A percentile compares a stretch with the other conserved stretches of the same genome.
phyloP scores from a whole-genome alignment of 2,329 filamentous ascomycete genomes.

The Colletotrichum neosansevieriae region DNA sequence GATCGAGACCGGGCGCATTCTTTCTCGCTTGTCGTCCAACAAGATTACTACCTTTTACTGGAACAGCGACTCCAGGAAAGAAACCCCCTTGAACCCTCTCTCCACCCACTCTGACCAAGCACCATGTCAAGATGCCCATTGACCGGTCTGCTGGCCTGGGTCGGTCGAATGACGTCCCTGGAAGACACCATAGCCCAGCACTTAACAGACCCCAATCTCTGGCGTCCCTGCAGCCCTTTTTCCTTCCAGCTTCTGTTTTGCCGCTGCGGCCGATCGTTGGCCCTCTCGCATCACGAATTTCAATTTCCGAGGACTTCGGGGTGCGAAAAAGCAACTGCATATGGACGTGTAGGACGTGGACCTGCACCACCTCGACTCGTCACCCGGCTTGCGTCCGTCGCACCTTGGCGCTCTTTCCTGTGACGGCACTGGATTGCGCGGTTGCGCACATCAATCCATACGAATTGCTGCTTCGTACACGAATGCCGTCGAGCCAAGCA shows the following conservation, averaged over 20 bases:
- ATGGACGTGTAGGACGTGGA: conserved; percentile 10
- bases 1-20: conserved; percentile 18
- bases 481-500: not conserved
- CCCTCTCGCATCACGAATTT: not conserved
- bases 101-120: conserved; percentile 15
- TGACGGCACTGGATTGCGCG: conserved; percentile 36
- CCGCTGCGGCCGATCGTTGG: conserved; percentile 10
- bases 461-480: not conserved
- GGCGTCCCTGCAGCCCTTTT: not conserved
- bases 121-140: conserved; percentile 4
- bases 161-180: conserved; percentile 30
- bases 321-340: conserved; percentile 8
- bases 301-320: not conserved
- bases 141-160: conserved; percentile 23
- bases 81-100: not conserved
- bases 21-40: conserved; percentile 16
- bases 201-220: not conserved
- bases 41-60: not conserved
- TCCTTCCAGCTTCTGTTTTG: not conserved
- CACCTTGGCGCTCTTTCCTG: conserved; percentile 20
- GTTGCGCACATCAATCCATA: conserved; percentile 24
- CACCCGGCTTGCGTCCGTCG: conserved; percentile 37
- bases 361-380: conserved; percentile 34
- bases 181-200: not conserved
- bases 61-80: not conserved